A percentile compares a stretch with the other conserved stretches of the same genome.
Evolutionary conservation across 495 filamentous ascomycete genomes (phyloP).

Genomic region (Penicillium parvum): DNA sequence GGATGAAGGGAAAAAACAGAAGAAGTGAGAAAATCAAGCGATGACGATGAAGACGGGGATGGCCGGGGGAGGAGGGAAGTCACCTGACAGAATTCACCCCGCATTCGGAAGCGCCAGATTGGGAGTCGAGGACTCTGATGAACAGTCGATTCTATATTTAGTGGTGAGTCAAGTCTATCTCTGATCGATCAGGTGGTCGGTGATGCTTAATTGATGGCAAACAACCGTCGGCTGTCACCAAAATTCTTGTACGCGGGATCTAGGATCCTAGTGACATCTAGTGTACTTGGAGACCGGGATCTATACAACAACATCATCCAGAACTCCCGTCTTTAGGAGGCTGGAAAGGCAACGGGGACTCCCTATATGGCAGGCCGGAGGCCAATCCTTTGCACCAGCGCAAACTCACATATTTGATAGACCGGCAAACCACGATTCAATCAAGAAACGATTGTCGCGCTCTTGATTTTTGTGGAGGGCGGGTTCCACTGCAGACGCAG

Average conservation of each 20-base stretch:
- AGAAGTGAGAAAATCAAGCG: conserved; percentile 2
- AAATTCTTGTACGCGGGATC: background rate
- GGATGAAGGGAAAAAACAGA: background rate
- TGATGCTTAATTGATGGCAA: background rate
- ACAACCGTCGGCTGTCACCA: background rate
- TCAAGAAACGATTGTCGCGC: background rate
- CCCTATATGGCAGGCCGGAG: background rate
- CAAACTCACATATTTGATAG: conserved; percentile 3
- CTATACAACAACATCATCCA: too few relatives aligned
- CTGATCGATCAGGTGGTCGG: too few relatives aligned
- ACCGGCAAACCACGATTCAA: too few relatives aligned
- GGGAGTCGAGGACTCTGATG: background rate
- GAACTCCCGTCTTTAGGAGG: too few relatives aligned
- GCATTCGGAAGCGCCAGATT: conserved; percentile 13
- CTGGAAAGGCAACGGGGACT: background rate
- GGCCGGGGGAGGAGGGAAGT: conserved; percentile 3
- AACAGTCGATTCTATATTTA: conserved; percentile 1
- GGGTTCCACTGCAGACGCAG: conserved; percentile 12
- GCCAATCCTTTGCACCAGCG: conserved; percentile 4
- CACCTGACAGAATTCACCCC: conserved; percentile 18
- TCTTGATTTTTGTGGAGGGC: conserved; percentile 2
- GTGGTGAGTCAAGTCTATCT: background rate
- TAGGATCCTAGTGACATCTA: too few relatives aligned
- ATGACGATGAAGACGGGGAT: conserved; percentile 3
- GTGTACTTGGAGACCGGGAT: too few relatives aligned